Percentiles rank a stretch among this genome's conserved stretches.
phyloP scores from a whole-genome alignment of 2,329 filamentous ascomycete genomes.

The Cytospora paraplurivora region DNA sequence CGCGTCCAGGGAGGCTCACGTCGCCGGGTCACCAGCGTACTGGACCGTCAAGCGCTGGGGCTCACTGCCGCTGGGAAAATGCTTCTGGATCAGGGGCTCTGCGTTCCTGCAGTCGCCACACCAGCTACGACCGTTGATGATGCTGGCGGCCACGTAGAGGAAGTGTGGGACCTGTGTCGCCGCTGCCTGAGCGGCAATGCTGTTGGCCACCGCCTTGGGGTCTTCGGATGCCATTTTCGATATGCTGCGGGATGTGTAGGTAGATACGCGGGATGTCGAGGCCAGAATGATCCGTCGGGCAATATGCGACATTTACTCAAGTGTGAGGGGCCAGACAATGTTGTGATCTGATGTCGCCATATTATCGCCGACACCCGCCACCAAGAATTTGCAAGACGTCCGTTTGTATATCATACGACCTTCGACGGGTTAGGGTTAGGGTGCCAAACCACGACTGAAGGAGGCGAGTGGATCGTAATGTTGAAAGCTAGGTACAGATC shows the following conservation, averaged over 20 bases:
- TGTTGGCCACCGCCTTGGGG: constrained; percentile 20
- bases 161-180: constrained; percentile 30
- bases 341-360: neutral
- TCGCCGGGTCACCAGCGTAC: constrained; percentile 32
- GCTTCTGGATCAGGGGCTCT: constrained; percentile 32
- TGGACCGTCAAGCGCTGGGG: constrained; percentile 26
- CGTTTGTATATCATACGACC: neutral
- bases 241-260: too few relatives aligned
- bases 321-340: neutral
- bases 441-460: too few relatives aligned
- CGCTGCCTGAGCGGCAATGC: constrained; percentile 18
- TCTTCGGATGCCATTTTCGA: constrained; percentile 10
- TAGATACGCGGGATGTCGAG: too few relatives aligned
- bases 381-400: constrained; percentile 4
- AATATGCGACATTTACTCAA: neutral
- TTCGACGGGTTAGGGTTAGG: too few relatives aligned
- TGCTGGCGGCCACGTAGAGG: constrained; percentile 34
- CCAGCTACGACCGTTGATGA: constrained; percentile 32
- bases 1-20: constrained; percentile 28
- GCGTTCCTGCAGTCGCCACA: constrained; percentile 35
- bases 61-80: constrained; percentile 29
- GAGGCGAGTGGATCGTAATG: too few relatives aligned
- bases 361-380: neutral
- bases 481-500: too few relatives aligned
- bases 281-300: neutral